Base-by-base conservation (phyloP, 2,329 filamentous ascomycete genomes). In the Rhexocercosporidium sp. region DNA sequence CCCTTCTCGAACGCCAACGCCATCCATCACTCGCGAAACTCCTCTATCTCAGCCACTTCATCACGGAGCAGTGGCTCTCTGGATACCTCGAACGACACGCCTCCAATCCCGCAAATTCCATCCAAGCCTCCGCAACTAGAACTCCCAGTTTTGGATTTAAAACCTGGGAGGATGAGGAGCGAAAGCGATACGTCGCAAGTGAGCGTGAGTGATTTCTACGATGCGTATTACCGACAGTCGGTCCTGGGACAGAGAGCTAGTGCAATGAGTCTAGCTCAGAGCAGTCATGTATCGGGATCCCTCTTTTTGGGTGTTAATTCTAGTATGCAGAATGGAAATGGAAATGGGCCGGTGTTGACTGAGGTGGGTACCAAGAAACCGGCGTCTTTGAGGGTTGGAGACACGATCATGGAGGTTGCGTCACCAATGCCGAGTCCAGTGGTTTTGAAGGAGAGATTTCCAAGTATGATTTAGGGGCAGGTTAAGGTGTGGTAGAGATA, bases 1-100 rank as follows among this genome's bases (percentile, higher is more conserved):
- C 69, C 70, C 18, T 72, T 73, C 34, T 79, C 75, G 84, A 70
- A 76, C 70, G 16, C 49, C 3, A 68, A 70, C 29, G 37, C 63
- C 37, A 65, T 51, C 4, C 16, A 25, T 12, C 64, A 68, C 54
- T 66, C 66, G 4, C 22, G 37, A 7, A 57, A 25, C 29, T 66
- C 65, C 9, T 68, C 70, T 11, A 54, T 46, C 27, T 69, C 63
- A 14, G 64, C 63, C 3, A 54, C 51, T 34, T 34, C 31, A 14
- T 62, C 60, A 14, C 49, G 60, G 5, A 65, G 41, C 25, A 62
- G 47, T 29, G 51, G 46, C 20, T 12, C 25, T 9, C 47, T 44
- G 12, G 54, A 49, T 6, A 27, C 8, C 20, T 20, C 56, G 18
- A 18, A 14, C 18, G 41, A 60, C 0, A 57, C 47, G 2, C 47